Base-by-base conservation (phyloP, 768 basidiomycete genomes). In the Trametes cingulata region DNA sequence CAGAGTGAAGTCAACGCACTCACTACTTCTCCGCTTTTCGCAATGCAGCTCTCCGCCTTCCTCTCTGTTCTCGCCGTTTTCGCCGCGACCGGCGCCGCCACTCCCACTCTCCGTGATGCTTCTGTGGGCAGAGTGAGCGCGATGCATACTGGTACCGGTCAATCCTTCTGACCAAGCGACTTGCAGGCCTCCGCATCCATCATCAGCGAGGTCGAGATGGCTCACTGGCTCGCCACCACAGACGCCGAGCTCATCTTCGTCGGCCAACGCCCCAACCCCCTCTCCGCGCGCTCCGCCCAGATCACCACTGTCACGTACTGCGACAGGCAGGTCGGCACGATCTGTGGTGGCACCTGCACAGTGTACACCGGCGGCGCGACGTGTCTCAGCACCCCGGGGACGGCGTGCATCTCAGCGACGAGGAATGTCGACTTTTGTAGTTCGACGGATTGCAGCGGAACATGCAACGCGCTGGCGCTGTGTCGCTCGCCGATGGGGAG, bases 311-410 rank as follows among this genome's bases (percentile, higher is more conserved):
- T 76, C 35, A 66, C 64, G 3, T 75, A 70, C 68, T 76, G 75
- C 64, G 63, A 43, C 48, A 57, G 24, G 29, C 47, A 66, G 17
- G 29, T 56, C 15, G 40, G 52, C 19, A 62, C 65, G 40, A 61
- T 72, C 49, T 76, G 75, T 60, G 69, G 67, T 6, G 72, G 73
- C 0, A 8, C 60, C 2, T 77, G 75, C 66, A 75, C 67, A 6
- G 71, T 74, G 0, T 73, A 71, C 66, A 68, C 62, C 36, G 74
- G 74, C 27, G 64, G 67, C 3, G 51, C 63, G 3, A 58, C 54
- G 0, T 76, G 75, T 55, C 65, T 73, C 50, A n/a, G 36, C 24
- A 65, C 73, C 1, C 72, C 74, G 1, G 35, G 51, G 43, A 74
- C 74, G 19, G 57, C 66, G n/a, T 76, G 75, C 49, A 60, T 76